Conservation (phyloP, 2,329 filamentous ascomycete species). For the Rutstroemia sydowiana region DNA sequence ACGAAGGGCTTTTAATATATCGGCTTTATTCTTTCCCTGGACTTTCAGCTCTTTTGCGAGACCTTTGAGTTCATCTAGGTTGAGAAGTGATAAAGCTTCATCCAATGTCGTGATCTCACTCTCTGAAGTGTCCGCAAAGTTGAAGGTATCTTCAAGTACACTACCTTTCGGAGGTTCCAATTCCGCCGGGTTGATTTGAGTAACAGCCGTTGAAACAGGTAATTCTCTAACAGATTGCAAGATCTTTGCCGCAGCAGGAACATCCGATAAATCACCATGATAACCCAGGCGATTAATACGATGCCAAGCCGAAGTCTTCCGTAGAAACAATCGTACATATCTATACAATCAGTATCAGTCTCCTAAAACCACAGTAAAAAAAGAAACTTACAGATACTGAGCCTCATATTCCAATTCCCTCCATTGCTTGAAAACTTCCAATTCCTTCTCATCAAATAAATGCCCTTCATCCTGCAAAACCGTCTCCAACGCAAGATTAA, state of each 20-base stretch:
- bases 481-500: conserved; percentile 84
- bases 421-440: conserved; percentile 71
- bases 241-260: conserved; percentile 54
- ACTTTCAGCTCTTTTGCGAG: conserved; percentile 83
- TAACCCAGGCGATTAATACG: conserved; percentile 71
- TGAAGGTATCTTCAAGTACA: conserved; percentile 51
- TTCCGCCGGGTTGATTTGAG: conserved; percentile 36
- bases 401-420: conserved; percentile 67
- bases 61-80: conserved; percentile 79
- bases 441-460: conserved; percentile 76
- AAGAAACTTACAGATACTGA: conserved; percentile 70
- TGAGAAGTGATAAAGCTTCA: conserved; percentile 73
- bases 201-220: conserved; percentile 34
- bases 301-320: conserved; percentile 90
- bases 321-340: conserved; percentile 85
- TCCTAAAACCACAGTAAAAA: background rate
- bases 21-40: conserved; percentile 79
- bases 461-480: conserved; percentile 85
- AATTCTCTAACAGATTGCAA: conserved; percentile 55
- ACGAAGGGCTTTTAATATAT: conserved; percentile 68
- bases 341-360: conserved; percentile 38
- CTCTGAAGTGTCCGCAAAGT: conserved; percentile 74
- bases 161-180: conserved; percentile 39
- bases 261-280: conserved; percentile 72
- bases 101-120: conserved; percentile 68